These are phyloP conservation scores for Verticillium dahliae DNA, from an alignment of 2,329 filamentous ascomycete genomes.

Conservation along the genomic window DNA sequence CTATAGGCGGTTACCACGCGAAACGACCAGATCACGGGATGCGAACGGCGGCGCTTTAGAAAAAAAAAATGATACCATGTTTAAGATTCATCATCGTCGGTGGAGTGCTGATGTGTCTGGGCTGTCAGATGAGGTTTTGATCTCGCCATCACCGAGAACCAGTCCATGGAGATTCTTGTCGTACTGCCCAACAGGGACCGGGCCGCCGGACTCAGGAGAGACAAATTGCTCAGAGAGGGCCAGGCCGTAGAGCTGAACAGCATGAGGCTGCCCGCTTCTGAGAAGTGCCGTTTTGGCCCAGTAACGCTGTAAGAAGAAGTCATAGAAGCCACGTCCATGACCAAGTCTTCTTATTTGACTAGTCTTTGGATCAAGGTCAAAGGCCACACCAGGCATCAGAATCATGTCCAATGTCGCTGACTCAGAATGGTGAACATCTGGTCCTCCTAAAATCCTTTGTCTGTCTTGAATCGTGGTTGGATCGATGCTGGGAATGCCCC, in stretches of 20 bases:
- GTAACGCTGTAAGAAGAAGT: conserved; percentile 81
- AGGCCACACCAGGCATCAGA: conserved; percentile 87
- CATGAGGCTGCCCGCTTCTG: conserved; percentile 25
- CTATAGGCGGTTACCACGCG: neutral
- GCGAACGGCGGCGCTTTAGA: neutral
- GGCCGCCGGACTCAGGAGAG: conserved; percentile 43
- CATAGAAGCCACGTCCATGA: conserved; percentile 96
- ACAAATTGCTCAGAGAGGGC: conserved; percentile 83
- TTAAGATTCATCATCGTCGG: neutral
- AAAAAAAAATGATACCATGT: conserved; percentile 19
- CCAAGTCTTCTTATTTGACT: conserved; percentile 68
- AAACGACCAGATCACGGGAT: neutral
- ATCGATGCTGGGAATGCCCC: conserved; percentile 89
- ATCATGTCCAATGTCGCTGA: conserved; percentile 68
- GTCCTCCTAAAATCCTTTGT: conserved; percentile 66
- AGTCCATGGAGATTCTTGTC: conserved; percentile 79
- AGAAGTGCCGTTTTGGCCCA: conserved; percentile 33
- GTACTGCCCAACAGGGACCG: conserved; percentile 66
- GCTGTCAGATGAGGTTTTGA: conserved; percentile 27
- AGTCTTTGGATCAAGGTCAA: conserved; percentile 55
- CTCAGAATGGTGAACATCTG: conserved; percentile 35
- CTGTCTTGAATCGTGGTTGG: conserved; percentile 57
- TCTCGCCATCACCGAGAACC: conserved; percentile 62
- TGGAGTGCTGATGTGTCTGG: neutral
- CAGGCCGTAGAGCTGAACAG: conserved; percentile 61